phyloP scores from a whole-genome alignment of 2,329 filamentous ascomycete species.

The Epichloe hybrida region DNA sequence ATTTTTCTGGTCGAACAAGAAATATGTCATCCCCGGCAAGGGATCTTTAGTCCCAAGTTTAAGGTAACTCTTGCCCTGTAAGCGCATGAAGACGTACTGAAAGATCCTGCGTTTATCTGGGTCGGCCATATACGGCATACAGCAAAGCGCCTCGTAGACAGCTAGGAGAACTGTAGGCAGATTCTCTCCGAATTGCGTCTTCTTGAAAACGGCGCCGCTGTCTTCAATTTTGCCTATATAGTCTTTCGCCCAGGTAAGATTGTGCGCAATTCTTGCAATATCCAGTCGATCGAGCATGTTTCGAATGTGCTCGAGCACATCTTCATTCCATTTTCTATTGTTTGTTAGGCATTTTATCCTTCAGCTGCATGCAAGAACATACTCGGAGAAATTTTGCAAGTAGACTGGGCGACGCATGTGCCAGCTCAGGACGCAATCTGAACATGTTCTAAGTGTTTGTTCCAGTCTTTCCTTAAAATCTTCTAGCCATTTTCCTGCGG shows the following conservation, averaged over 20 bases:
- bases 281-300: slow-evolving; percentile 46
- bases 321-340: slow-evolving; percentile 32
- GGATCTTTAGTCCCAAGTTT: slow-evolving; percentile 59
- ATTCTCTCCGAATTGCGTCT: slow-evolving; percentile 31
- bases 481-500: slow-evolving; percentile 43
- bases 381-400: slow-evolving; percentile 49
- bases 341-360: slow-evolving; percentile 9
- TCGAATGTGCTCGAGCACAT: slow-evolving; percentile 36
- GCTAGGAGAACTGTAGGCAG: slow-evolving; percentile 55
- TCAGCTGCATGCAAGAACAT: slow-evolving; percentile 6
- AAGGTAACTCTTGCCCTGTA: slow-evolving; percentile 59
- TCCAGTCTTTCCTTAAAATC: slow-evolving; percentile 47
- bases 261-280: slow-evolving; percentile 45
- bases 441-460: slow-evolving; percentile 46
- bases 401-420: slow-evolving; percentile 54
- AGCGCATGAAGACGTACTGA: slow-evolving; percentile 67
- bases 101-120: slow-evolving; percentile 46
- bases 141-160: slow-evolving; percentile 81
- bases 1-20: slow-evolving; percentile 55
- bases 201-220: slow-evolving; percentile 31
- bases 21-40: slow-evolving; percentile 71
- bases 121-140: slow-evolving; percentile 57
- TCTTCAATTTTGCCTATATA: slow-evolving; percentile 40
- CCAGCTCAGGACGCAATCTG: slow-evolving; percentile 60
- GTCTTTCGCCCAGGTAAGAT: slow-evolving; percentile 41